Percentiles rank a stretch among this genome's conserved stretches.
Evolutionary conservation across 176 grass and related monocot genomes (phyloP).

Genomic region (Oryza coarctata): DNA sequence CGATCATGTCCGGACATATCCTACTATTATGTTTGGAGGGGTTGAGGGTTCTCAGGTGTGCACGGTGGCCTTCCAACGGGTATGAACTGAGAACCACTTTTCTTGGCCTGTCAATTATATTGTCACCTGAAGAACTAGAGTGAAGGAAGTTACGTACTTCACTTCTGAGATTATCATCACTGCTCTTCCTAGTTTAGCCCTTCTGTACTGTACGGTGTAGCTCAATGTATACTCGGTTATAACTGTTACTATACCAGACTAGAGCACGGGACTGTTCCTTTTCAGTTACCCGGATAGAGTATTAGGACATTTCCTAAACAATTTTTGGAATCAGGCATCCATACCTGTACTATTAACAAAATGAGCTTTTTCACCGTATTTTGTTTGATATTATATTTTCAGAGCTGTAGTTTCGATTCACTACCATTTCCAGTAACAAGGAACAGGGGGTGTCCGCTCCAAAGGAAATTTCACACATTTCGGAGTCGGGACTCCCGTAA

Average conservation of each 20-base stretch:
- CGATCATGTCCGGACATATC: conserved; percentile 84
- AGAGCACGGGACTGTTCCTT: background rate
- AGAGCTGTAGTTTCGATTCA: background rate
- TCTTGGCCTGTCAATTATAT: background rate
- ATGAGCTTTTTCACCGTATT: background rate
- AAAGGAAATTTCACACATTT: background rate
- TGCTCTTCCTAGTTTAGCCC: background rate
- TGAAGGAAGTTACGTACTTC: background rate
- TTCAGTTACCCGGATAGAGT: background rate
- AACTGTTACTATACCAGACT: background rate
- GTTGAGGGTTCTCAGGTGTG: conserved; percentile 82
- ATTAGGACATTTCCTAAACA: background rate
- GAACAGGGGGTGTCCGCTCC: no score
- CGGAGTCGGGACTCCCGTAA: background rate
- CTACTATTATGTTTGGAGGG: conserved; percentile 77
- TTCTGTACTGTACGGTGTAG: background rate
- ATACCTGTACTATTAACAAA: background rate
- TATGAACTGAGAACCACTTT: conserved; percentile 22
- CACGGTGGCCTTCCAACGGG: conserved; percentile 72
- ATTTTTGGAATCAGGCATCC: conserved; percentile 11
- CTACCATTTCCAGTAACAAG: background rate
- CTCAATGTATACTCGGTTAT: conserved; percentile 10
- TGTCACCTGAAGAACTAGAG: background rate
- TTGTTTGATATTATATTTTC: background rate
- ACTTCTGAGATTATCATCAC: background rate